A percentile compares a stretch with the other conserved stretches of the same genome.
Evolutionary conservation across 2,329 filamentous ascomycete species (phyloP).

Genomic region (Beauveria asiatica): DNA sequence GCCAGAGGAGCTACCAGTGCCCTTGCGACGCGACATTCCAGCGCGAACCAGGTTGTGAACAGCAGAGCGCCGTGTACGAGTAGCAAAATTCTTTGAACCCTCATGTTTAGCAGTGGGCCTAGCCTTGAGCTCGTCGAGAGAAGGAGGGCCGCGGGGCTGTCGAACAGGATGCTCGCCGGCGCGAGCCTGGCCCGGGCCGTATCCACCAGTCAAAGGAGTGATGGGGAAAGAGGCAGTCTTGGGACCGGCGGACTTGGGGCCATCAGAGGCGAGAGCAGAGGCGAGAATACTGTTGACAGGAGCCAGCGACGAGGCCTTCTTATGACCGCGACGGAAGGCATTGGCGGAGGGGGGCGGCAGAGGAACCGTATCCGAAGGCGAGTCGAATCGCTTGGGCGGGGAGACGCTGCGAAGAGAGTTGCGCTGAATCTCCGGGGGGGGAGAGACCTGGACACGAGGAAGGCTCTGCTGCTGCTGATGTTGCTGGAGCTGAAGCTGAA

Average conservation of each 20-base stretch:
- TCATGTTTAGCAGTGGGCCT: constrained; percentile 91
- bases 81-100: constrained; percentile 94
- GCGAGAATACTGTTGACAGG: constrained; percentile 45
- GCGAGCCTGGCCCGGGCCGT: constrained; percentile 85
- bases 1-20: constrained; percentile 61
- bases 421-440: constrained; percentile 55
- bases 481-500: constrained; percentile 4
- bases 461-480: constrained; percentile 34
- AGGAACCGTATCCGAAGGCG: constrained; percentile 59
- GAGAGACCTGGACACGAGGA: constrained; percentile 74
- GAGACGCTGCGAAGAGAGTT: constrained; percentile 52
- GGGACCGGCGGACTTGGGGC: constrained; percentile 55
- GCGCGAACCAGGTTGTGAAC: constrained; percentile 87
- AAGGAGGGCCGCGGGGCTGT: constrained; percentile 86
- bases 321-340: constrained; percentile 87
- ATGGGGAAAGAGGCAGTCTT: constrained; percentile 74
- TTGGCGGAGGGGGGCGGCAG: constrained; percentile 83
- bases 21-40: constrained; percentile 75
- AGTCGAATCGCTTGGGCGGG: constrained; percentile 57
- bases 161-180: constrained; percentile 91
- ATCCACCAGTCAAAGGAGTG: constrained; percentile 74
- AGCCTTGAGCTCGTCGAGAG: constrained; percentile 79
- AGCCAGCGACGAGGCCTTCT: constrained; percentile 75
- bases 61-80: constrained; percentile 84
- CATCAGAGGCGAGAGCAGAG: constrained; percentile 30